These are phyloP conservation scores for Trametes coccinea DNA, from an alignment of 768 basidiomycete species.

Conservation along the genomic window DNA sequence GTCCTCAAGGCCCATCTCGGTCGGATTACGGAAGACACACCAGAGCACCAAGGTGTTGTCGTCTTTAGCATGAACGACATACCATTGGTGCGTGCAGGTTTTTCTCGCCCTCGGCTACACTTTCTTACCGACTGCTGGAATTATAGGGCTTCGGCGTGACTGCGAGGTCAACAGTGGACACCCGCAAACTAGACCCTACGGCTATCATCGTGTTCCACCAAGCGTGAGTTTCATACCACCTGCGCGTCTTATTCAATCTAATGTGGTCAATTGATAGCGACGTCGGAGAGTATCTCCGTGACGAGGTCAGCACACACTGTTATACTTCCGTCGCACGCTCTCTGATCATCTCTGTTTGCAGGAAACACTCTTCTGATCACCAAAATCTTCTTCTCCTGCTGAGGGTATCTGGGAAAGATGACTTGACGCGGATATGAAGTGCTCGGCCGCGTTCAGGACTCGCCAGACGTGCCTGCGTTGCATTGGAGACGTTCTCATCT, in stretches of 20 bases:
- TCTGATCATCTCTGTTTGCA: constrained; percentile 29
- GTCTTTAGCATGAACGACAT: constrained; percentile 95
- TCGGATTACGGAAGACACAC: constrained; percentile 97
- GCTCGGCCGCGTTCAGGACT: constrained; percentile 37
- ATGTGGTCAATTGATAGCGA: constrained; percentile 54
- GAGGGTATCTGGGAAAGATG: not conserved
- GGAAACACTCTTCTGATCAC: constrained; percentile 74
- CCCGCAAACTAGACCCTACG: constrained; percentile 95
- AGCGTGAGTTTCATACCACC: constrained; percentile 58
- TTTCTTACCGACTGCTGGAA: not conserved
- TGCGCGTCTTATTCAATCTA: not conserved
- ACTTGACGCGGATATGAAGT: constrained; percentile 42
- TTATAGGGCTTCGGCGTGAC: constrained; percentile 95
- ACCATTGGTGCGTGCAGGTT: constrained; percentile 67
- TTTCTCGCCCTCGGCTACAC: not conserved
- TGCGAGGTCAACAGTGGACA: constrained; percentile 92
- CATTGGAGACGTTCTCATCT: constrained; percentile 11
- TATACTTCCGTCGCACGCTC: not conserved
- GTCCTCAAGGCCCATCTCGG: constrained; percentile 98
- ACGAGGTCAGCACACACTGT: constrained; percentile 63
- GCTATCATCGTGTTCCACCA: constrained; percentile 98
- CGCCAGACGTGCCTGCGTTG: constrained; percentile 11
- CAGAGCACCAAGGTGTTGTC: constrained; percentile 98
- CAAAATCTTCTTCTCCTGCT: not conserved
- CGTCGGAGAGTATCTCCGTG: constrained; percentile 96